A percentile compares a stretch with the other conserved stretches of the same genome.
phyloP scores from a whole-genome alignment of 2,329 filamentous ascomycete genomes.

The Drechslera avenae region DNA sequence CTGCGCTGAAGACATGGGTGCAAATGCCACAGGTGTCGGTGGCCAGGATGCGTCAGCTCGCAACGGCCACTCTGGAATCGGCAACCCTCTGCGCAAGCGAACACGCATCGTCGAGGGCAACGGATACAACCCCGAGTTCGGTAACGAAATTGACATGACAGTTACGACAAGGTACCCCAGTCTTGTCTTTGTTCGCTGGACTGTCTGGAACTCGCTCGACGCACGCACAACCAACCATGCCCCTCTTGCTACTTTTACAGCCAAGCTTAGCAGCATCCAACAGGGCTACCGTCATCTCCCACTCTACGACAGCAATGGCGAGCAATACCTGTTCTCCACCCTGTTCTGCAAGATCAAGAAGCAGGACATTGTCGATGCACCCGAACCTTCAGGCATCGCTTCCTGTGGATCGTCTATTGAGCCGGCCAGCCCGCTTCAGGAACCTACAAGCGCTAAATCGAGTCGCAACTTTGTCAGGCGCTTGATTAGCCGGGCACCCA shows the following conservation, averaged over 20 bases:
- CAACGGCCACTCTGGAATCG: slow-evolving; percentile 69
- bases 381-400: slow-evolving; percentile 26
- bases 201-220: slow-evolving; percentile 83
- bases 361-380: slow-evolving; percentile 55
- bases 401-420: slow-evolving; percentile 38
- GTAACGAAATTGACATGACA: slow-evolving; percentile 77
- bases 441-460: slow-evolving; percentile 41
- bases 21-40: slow-evolving; percentile 70
- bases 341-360: slow-evolving; percentile 87
- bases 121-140: slow-evolving; percentile 90
- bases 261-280: slow-evolving; percentile 86
- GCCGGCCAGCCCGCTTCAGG: slow-evolving; percentile 34
- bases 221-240: slow-evolving; percentile 69
- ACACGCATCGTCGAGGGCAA: slow-evolving; percentile 85
- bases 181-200: slow-evolving; percentile 91
- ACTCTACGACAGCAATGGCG: slow-evolving; percentile 83
- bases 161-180: slow-evolving; percentile 94
- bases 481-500: slow-evolving; percentile 52
- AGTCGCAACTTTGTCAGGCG: slow-evolving; percentile 47
- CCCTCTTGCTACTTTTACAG: slow-evolving; percentile 86
- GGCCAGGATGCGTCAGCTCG: slow-evolving; percentile 68
- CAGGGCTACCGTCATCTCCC: slow-evolving; percentile 93
- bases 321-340: slow-evolving; percentile 93
- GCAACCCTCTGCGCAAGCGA: slow-evolving; percentile 74
- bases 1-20: slow-evolving; percentile 88